Conservation (phyloP, 2,329 filamentous ascomycete genomes). For the Fusarium siculi region DNA sequence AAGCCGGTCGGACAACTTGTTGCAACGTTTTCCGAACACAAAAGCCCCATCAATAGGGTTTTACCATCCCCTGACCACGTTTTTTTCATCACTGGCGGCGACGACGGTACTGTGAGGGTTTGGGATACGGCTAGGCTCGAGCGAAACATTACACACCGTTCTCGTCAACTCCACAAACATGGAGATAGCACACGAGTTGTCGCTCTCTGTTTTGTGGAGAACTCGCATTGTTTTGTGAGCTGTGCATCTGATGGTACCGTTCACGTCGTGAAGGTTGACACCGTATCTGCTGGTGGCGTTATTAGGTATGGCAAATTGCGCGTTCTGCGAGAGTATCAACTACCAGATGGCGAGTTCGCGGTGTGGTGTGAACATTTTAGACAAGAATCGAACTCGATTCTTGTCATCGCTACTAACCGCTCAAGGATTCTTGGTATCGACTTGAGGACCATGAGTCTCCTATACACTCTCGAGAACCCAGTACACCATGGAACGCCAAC, state of each 20-base stretch:
- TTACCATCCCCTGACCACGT: slow-evolving; percentile 87
- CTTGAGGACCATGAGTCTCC: slow-evolving; percentile 82
- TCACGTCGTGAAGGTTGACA: slow-evolving; percentile 85
- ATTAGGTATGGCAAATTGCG: slow-evolving; percentile 82
- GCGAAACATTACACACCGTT: slow-evolving; percentile 88
- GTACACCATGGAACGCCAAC: slow-evolving; percentile 92
- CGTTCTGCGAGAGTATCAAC: slow-evolving; percentile 81
- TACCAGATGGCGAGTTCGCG: slow-evolving; percentile 78
- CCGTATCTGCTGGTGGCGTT: slow-evolving; percentile 57
- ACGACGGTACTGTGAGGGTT: slow-evolving; percentile 89
- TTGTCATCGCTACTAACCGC: slow-evolving; percentile 86
- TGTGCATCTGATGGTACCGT: slow-evolving; percentile 91
- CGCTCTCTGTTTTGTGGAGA: slow-evolving; percentile 89
- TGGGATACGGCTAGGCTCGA: slow-evolving; percentile 94
- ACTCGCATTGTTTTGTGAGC: slow-evolving; percentile 92
- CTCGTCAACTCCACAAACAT: slow-evolving; percentile 86
- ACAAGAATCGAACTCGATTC: slow-evolving; percentile 80
- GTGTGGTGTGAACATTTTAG: slow-evolving; percentile 95
- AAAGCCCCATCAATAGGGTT: slow-evolving; percentile 82
- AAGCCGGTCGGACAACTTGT: slow-evolving; percentile 85
- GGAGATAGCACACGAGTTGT: slow-evolving; percentile 77
- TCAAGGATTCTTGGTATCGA: slow-evolving; percentile 88
- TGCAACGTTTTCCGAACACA: slow-evolving; percentile 89
- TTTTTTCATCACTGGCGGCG: slow-evolving; percentile 94
- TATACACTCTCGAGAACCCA: slow-evolving; percentile 86